These are phyloP conservation scores for Phytophthora cactorum DNA, from an alignment of 352 stramenopile species.

Conservation along the genomic window DNA sequence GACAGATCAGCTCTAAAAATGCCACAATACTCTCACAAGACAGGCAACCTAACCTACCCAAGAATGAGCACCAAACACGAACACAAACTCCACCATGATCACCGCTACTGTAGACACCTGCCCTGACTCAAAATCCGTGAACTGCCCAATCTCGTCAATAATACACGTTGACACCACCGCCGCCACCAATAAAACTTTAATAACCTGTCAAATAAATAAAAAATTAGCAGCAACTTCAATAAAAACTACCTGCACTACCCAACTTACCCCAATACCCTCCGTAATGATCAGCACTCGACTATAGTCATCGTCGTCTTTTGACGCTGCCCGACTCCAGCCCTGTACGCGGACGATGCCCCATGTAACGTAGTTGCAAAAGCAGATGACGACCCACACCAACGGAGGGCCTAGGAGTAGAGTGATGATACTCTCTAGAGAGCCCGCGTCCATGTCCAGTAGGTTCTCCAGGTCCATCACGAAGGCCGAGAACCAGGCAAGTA, in stretches of 20 bases:
- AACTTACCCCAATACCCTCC: slow-evolving; percentile 73
- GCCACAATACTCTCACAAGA: not conserved
- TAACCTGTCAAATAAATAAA: slow-evolving; percentile 48
- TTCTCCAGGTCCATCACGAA: slow-evolving; percentile 70
- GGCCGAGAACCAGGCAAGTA: slow-evolving; percentile 69
- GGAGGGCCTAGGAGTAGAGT: slow-evolving; percentile 70
- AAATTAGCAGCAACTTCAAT: not conserved
- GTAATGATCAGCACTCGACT: slow-evolving; percentile 89
- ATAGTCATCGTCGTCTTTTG: slow-evolving; percentile 84
- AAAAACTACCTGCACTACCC: not conserved
- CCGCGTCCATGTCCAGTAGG: slow-evolving; percentile 48
- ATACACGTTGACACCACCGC: slow-evolving; percentile 88
- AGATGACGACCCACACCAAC: slow-evolving; percentile 85
- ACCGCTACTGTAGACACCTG: slow-evolving; percentile 81
- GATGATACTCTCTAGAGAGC: slow-evolving; percentile 58
- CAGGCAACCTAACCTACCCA: slow-evolving; percentile 52
- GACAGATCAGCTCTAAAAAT: slow-evolving; percentile 13
- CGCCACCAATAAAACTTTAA: slow-evolving; percentile 84
- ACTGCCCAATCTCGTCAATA: slow-evolving; percentile 78
- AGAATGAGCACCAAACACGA: slow-evolving; percentile 80
- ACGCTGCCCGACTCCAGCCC: slow-evolving; percentile 75
- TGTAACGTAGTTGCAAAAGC: slow-evolving; percentile 82
- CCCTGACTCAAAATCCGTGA: slow-evolving; percentile 82
- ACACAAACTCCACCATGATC: slow-evolving; percentile 82
- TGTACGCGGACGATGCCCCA: slow-evolving; percentile 85